These are phyloP conservation scores for Fusarium metavorans DNA, from an alignment of 2,329 filamentous ascomycete genomes.

Conservation along the genomic window DNA sequence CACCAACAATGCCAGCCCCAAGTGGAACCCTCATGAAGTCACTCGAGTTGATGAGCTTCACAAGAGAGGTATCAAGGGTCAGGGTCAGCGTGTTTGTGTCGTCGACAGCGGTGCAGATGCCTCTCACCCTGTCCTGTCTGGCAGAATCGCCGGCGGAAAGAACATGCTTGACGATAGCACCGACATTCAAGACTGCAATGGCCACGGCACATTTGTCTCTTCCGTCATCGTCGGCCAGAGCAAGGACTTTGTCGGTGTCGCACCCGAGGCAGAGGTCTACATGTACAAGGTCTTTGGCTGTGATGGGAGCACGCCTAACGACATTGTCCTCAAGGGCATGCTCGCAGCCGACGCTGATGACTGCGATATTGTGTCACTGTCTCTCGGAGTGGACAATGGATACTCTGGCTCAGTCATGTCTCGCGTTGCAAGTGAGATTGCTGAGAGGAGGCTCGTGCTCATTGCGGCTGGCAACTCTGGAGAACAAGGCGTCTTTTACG, in stretches of 20 bases:
- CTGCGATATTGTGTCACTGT: not conserved
- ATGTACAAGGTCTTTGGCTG: conserved; percentile 45
- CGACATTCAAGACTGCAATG: conserved; percentile 31
- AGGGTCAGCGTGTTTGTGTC: conserved; percentile 36
- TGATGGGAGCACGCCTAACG: conserved; percentile 22
- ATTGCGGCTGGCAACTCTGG: conserved; percentile 29
- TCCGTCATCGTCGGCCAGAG: conserved; percentile 23
- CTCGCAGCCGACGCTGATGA: conserved; percentile 37
- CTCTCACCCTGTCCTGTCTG: conserved; percentile 25
- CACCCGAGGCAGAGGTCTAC: conserved; percentile 36
- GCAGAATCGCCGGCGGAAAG: conserved; percentile 29
- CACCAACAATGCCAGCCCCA: not conserved
- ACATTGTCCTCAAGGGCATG: conserved; percentile 38
- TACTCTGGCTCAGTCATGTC: not conserved
- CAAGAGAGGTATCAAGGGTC: conserved; percentile 30
- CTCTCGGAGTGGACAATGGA: not conserved
- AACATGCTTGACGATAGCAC: conserved; percentile 31
- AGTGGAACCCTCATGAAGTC: conserved; percentile 33
- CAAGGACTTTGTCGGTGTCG: conserved; percentile 33
- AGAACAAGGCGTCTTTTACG: conserved; percentile 17
- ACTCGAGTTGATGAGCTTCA: conserved; percentile 34
- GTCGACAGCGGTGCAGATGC: conserved; percentile 36
- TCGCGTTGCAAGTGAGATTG: conserved; percentile 6
- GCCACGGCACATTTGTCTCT: conserved; percentile 36
- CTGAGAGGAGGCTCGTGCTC: conserved; percentile 19